Conservation (phyloP, 352 stramenopile species). For the Globisporangium takayamanum region DNA sequence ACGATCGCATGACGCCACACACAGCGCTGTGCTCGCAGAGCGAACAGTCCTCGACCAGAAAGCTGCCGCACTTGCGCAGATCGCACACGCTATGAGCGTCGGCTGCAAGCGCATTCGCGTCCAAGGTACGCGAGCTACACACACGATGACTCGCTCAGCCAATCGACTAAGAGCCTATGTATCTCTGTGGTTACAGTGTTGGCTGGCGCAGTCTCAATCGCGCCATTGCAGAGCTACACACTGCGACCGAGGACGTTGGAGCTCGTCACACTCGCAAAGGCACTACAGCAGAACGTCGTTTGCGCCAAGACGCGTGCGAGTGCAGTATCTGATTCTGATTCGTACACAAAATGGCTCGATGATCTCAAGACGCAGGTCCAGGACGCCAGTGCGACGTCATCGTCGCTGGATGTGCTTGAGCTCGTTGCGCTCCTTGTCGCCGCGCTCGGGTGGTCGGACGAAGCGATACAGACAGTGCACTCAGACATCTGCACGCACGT, state of each 20-base stretch:
- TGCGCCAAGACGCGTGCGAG: slow-evolving; percentile 14
- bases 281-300: slow-evolving; percentile 34
- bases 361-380: slow-evolving; percentile 5
- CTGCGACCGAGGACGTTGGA: slow-evolving; percentile 33
- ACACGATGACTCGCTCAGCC: background rate
- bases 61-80: slow-evolving; percentile 18
- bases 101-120: slow-evolving; percentile 25
- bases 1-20: background rate
- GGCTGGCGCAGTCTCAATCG: slow-evolving; percentile 16
- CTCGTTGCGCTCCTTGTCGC: slow-evolving; percentile 2
- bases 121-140: slow-evolving; percentile 17
- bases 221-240: slow-evolving; percentile 30
- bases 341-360: slow-evolving; percentile 24
- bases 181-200: slow-evolving; percentile 19
- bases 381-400: background rate
- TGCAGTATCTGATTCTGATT: slow-evolving; percentile 9
- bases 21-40: slow-evolving; percentile 26
- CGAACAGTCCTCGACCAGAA: slow-evolving; percentile 15
- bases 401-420: slow-evolving; percentile 9
- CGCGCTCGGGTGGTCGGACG: slow-evolving; percentile 1
- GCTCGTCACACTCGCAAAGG: slow-evolving; percentile 26
- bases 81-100: slow-evolving; percentile 29
- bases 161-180: background rate
- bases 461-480: background rate
- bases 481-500: slow-evolving; percentile 4